phyloP scores from a whole-genome alignment of 257 asterid species.

The Jaltomata sinuosa region DNA sequence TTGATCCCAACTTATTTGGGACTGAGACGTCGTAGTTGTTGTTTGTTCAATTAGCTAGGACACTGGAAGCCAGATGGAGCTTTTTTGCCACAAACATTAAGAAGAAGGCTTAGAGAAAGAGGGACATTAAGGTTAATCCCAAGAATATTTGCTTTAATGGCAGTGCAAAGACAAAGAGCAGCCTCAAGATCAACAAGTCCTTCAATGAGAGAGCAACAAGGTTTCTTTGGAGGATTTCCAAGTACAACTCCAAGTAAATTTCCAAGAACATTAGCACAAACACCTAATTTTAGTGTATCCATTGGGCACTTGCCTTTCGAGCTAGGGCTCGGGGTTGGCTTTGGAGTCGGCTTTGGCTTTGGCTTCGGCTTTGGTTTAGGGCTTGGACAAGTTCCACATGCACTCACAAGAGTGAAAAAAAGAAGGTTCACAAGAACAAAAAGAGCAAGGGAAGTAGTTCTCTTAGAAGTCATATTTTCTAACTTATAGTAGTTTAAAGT shows the following conservation, averaged over 20 bases:
- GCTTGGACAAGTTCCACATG: slow-evolving; percentile 32
- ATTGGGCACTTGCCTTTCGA: slow-evolving; percentile 35
- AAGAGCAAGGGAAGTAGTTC: slow-evolving; percentile 25
- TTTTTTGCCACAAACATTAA: slow-evolving; percentile 38
- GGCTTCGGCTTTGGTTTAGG: slow-evolving; percentile 18
- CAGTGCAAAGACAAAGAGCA: slow-evolving; percentile 58
- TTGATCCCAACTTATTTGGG: neutral
- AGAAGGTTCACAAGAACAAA: slow-evolving; percentile 39
- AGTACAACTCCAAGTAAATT: slow-evolving; percentile 21
- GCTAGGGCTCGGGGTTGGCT: slow-evolving; percentile 16
- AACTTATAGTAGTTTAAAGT: neutral
- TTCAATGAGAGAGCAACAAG: slow-evolving; percentile 40
- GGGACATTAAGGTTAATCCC: slow-evolving; percentile 55
- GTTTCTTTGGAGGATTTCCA: slow-evolving; percentile 37
- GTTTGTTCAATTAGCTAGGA: slow-evolving; percentile 11
- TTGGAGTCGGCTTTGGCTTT: slow-evolving; percentile 26
- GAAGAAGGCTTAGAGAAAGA: slow-evolving; percentile 40
- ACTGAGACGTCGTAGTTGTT: neutral
- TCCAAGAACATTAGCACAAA: slow-evolving; percentile 41
- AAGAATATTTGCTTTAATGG: slow-evolving; percentile 46
- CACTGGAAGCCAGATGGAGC: slow-evolving; percentile 44
- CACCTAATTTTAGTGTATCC: slow-evolving; percentile 49
- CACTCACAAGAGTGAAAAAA: slow-evolving; percentile 38
- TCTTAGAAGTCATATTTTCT: slow-evolving; percentile 31
- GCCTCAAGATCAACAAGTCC: slow-evolving; percentile 51